Conservation (phyloP, 1,284 basidiomycete genomes). For the Veloboletus limbatus region DNA sequence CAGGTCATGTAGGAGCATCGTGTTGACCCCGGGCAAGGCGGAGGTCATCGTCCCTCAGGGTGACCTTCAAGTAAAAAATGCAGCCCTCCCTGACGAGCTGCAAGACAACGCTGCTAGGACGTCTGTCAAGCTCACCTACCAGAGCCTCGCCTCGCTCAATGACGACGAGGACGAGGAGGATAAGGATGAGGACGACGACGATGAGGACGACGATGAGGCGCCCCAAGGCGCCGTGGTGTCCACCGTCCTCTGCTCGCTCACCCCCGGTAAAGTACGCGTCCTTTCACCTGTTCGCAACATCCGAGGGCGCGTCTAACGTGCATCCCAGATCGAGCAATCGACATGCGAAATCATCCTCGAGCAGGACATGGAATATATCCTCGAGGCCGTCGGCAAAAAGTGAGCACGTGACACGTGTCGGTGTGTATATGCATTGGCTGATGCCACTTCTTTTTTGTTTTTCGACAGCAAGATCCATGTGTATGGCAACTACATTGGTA, state of each 20-base stretch:
- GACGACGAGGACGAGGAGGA: conserved; percentile 52
- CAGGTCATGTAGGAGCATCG: conserved; percentile 50
- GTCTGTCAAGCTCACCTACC: conserved; percentile 78
- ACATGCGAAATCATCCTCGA: conserved; percentile 74
- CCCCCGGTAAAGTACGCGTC: conserved; percentile 64
- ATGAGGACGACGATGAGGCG: conserved; percentile 46
- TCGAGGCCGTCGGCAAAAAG: conserved; percentile 88
- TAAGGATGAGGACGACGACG: conserved; percentile 46
- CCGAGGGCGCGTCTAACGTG: conserved; percentile 9
- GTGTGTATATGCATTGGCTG: neutral
- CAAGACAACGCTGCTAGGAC: conserved; percentile 65
- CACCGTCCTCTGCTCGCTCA: conserved; percentile 66
- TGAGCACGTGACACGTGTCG: conserved; percentile 33
- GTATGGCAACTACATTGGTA: conserved; percentile 88
- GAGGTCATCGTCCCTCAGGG: conserved; percentile 60
- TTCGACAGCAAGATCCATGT: conserved; percentile 72
- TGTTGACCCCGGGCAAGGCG: conserved; percentile 61
- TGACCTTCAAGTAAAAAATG: conserved; percentile 83
- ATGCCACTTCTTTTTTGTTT: neutral
- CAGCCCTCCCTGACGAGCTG: conserved; percentile 76
- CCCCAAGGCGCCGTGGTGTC: conserved; percentile 39
- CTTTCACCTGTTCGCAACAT: conserved; percentile 1
- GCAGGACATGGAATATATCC: conserved; percentile 63
- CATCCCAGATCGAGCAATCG: conserved; percentile 73
- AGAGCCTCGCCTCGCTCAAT: conserved; percentile 34